These are phyloP conservation scores for Geotrichum fermentans DNA, from an alignment of 1,139 yeast genomes.

Conservation along the genomic window DNA sequence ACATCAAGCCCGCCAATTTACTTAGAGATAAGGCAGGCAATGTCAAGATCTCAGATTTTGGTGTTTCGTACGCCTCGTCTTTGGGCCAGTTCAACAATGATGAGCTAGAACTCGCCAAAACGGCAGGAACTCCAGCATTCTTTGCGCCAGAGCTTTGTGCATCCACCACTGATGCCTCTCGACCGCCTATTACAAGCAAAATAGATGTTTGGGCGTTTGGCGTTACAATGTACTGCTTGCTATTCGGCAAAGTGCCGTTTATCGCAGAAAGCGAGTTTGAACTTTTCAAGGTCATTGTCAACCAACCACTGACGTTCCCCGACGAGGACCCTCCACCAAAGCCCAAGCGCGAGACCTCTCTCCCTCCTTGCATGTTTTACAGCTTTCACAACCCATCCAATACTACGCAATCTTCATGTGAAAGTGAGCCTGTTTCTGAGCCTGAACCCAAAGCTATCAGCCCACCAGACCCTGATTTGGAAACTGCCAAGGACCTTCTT, in stretches of 20 bases:
- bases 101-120: conserved; percentile 80
- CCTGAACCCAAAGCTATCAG: conserved; percentile 25
- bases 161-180: conserved; percentile 25
- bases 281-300: conserved; percentile 76
- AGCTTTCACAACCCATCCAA: conserved; percentile 12
- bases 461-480: conserved; percentile 30
- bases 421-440: conserved; percentile 26
- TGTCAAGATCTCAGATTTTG: conserved; percentile 94
- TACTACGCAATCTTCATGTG: neutral
- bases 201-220: conserved; percentile 98
- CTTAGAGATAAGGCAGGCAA: conserved; percentile 64
- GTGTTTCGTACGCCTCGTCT: conserved; percentile 79
- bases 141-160: conserved; percentile 73
- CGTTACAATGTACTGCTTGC: conserved; percentile 79
- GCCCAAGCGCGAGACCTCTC: conserved; percentile 1
- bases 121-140: conserved; percentile 89
- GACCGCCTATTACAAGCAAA: conserved; percentile 58
- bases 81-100: conserved; percentile 47
- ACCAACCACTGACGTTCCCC: conserved; percentile 61
- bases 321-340: conserved; percentile 28
- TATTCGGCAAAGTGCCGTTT: conserved; percentile 87
- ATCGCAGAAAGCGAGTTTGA: conserved; percentile 85
- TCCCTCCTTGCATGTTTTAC: conserved; percentile 20
- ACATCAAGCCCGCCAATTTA: conserved; percentile 93
- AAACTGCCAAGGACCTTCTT: conserved; percentile 60